Percentiles rank a stretch among this genome's conserved stretches.
Conservation (phyloP, 2,329 filamentous ascomycete species). For the Sporothrix variecibatus region DNA sequence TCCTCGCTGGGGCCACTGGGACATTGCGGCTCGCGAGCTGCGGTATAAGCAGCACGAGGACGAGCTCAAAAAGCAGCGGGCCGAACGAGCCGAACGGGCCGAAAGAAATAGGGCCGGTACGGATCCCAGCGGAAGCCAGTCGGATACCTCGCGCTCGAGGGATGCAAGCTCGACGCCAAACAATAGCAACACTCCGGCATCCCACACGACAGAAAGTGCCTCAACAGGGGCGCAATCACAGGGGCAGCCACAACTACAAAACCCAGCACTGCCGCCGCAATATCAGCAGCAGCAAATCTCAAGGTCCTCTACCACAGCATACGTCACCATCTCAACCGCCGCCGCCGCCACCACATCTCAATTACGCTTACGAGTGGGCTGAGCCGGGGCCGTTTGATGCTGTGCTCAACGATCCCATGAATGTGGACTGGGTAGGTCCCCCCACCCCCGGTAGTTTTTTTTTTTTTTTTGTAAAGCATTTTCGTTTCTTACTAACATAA, state of each 20-base stretch:
- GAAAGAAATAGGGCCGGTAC: background rate
- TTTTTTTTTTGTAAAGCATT: background rate
- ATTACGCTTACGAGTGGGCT: conserved; percentile 28
- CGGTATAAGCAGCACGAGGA: background rate
- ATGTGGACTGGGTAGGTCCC: conserved; percentile 34
- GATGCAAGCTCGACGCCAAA: conserved; percentile 2
- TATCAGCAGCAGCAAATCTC: background rate
- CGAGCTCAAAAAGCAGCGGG: background rate
- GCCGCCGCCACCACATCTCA: conserved; percentile 6
- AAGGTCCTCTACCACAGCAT: background rate
- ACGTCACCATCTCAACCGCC: background rate
- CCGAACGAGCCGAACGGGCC: background rate
- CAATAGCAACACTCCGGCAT: background rate
- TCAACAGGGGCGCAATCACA: background rate
- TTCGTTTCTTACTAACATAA: background rate
- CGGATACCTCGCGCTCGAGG: background rate
- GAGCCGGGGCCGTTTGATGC: conserved; percentile 29
- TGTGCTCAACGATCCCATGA: conserved; percentile 28
- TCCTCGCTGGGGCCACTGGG: conserved; percentile 19
- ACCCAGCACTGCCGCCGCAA: background rate
- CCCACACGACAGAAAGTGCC: background rate
- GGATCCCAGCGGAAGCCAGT: background rate
- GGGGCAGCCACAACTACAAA: background rate
- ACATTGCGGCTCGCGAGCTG: background rate
- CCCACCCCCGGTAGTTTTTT: too few relatives aligned